phyloP scores from a whole-genome alignment of 73 alveolate genomes.

The Paramecium pentaurelia region DNA sequence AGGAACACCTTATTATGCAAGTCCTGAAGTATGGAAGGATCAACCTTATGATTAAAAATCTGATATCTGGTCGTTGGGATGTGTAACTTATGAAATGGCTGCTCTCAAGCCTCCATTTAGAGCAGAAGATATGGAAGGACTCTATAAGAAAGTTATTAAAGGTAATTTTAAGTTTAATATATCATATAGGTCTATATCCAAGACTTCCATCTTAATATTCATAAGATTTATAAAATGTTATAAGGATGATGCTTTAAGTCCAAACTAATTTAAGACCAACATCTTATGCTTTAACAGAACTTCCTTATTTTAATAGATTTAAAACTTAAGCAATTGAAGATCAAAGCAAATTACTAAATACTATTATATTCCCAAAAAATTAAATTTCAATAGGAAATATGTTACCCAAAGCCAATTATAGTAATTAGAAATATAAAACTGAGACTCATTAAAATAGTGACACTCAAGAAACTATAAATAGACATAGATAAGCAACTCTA shows the following conservation, averaged over 20 bases:
- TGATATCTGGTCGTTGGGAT: conserved; percentile 78
- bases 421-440: neutral
- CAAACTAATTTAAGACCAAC: conserved; percentile 29
- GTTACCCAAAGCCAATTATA: conserved; percentile 39
- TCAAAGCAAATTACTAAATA: neutral
- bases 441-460: neutral
- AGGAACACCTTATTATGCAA: conserved; percentile 97
- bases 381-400: neutral
- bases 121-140: conserved; percentile 74
- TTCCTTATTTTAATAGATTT: conserved; percentile 20
- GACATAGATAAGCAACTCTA: neutral
- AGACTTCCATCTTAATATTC: conserved; percentile 20
- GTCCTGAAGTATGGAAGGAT: conserved; percentile 79
- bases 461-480: neutral
- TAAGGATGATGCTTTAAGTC: conserved; percentile 32
- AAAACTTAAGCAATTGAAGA: neutral
- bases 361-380: conserved; percentile 31
- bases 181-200: conserved; percentile 58
- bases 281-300: neutral
- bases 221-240: neutral
- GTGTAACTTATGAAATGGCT: conserved; percentile 73
- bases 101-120: conserved; percentile 72
- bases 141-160: conserved; percentile 64
- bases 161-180: neutral
- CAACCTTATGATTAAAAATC: conserved; percentile 65